These are phyloP conservation scores for Fagopyrum homotropicum DNA, from an alignment of 148 eudicot species.

Conservation along the genomic window DNA sequence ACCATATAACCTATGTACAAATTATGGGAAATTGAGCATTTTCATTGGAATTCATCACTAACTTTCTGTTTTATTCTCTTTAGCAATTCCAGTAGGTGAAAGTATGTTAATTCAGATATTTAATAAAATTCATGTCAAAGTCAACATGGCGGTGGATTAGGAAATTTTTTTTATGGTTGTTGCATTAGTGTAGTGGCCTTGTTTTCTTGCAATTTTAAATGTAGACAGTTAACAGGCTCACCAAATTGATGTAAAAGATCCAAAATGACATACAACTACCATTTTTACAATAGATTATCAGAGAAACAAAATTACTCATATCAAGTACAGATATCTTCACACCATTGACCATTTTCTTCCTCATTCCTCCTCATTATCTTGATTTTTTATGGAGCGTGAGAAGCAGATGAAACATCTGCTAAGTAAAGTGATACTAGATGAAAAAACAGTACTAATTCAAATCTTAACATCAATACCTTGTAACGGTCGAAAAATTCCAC, in stretches of 20 bases:
- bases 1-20: no score
- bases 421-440: conserved; percentile 8
- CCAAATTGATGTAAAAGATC: neutral
- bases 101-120: neutral
- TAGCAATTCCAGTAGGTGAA: no score
- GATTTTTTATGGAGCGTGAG: neutral
- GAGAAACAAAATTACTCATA: neutral
- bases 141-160: neutral
- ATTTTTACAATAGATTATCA: neutral
- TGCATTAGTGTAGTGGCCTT: neutral
- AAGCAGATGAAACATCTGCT: neutral
- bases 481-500: conserved; percentile 87
- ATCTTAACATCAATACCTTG: conserved; percentile 52
- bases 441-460: conserved; percentile 3
- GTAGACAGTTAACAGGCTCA: neutral
- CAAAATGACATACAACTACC: neutral
- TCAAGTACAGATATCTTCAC: neutral
- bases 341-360: neutral
- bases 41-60: no score
- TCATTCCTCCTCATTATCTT: neutral
- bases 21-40: no score
- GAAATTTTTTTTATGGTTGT: neutral
- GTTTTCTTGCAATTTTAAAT: neutral
- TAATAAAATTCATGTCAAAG: neutral
- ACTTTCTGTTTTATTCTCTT: no score